These are phyloP conservation scores for Strigomonas culicis DNA, from an alignment of 208 protist species.

Conservation along the genomic window DNA sequence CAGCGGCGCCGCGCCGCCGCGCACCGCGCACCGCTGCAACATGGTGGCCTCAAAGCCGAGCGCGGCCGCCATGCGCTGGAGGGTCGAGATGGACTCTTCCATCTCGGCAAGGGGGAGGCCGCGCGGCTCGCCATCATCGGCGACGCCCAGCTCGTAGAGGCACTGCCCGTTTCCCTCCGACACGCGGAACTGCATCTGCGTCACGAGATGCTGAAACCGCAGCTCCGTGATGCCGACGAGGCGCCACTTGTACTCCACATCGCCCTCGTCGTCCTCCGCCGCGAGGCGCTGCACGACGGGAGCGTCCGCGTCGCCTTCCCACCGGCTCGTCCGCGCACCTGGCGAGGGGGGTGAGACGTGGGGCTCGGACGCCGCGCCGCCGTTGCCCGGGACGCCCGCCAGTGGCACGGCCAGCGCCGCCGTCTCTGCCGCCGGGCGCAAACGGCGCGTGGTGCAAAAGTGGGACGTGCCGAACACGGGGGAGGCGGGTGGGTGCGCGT, in stretches of 20 bases:
- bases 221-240: conserved; percentile 67
- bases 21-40: conserved; percentile 55
- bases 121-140: conserved; percentile 85
- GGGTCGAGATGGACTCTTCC: conserved; percentile 68
- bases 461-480: conserved; percentile 6
- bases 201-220: conserved; percentile 92
- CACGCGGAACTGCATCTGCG: conserved; percentile 94
- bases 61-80: conserved; percentile 68
- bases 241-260: conserved; percentile 97
- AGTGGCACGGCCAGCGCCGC: too few relatives aligned
- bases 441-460: conserved; percentile 11
- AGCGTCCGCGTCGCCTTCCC: neutral
- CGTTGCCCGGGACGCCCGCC: too few relatives aligned
- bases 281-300: conserved; percentile 22
- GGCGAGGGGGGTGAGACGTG: neutral
- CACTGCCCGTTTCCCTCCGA: conserved; percentile 91
- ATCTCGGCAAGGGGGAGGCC: conserved; percentile 80
- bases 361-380: neutral
- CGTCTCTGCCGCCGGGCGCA: neutral
- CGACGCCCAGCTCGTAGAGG: conserved; percentile 93
- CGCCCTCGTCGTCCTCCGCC: conserved; percentile 92
- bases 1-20: conserved; percentile 17
- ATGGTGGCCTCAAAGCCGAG: conserved; percentile 53
- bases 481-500: neutral
- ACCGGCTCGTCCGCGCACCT: neutral